phyloP scores from a whole-genome alignment of 345 rosid genomes.

The Heritiera fomes region DNA sequence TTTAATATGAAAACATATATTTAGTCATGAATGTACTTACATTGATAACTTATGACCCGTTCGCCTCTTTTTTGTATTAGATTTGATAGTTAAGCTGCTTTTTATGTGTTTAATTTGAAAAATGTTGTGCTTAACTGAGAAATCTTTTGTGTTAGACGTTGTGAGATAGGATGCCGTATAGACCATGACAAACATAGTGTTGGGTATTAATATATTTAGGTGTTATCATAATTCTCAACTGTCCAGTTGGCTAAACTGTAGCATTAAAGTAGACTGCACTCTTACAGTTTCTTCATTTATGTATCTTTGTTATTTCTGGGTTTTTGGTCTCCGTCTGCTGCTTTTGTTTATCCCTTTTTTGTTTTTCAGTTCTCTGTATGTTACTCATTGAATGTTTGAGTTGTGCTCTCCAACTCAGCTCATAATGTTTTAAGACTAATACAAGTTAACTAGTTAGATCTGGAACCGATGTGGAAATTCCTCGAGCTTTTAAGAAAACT shows the following conservation, averaged over 20 bases:
- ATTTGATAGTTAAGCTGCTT: conserved; percentile 1
- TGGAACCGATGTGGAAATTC: background rate
- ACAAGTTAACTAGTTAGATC: background rate
- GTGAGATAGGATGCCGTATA: conserved; percentile 7
- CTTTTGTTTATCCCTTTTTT: background rate
- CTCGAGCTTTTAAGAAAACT: background rate
- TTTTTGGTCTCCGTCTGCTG: background rate
- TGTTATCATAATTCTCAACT: background rate
- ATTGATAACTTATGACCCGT: background rate
- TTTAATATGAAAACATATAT: background rate
- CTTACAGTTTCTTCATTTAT: conserved; percentile 3
- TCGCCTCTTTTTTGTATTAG: background rate
- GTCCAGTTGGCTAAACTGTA: background rate
- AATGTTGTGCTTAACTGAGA: background rate
- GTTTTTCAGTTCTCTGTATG: background rate
- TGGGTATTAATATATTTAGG: background rate
- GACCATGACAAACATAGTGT: conserved; percentile 2
- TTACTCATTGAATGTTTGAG: background rate
- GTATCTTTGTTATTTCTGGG: conserved; percentile 7
- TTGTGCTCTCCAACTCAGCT: background rate
- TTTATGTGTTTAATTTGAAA: background rate
- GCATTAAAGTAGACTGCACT: background rate
- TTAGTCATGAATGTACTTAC: conserved; percentile 8
- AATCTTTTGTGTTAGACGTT: background rate
- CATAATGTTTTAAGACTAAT: background rate